Conservation (phyloP, 495 filamentous ascomycete species). For the Penicillium riverlandense region DNA sequence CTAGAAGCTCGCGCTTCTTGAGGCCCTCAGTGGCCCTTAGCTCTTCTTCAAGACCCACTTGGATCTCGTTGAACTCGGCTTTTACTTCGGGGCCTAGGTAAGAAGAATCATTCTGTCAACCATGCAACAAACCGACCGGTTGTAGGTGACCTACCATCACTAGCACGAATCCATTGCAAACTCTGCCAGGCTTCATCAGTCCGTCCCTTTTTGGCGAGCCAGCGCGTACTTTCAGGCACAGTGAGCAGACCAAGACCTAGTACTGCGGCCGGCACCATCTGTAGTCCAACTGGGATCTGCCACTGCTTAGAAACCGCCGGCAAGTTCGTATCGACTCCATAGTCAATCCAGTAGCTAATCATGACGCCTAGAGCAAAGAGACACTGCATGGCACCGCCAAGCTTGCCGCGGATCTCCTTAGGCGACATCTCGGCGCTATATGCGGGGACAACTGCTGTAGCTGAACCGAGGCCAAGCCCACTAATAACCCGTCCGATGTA, state of each 20-base stretch:
- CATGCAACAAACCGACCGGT: background rate
- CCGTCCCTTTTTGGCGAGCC: constrained; percentile 43
- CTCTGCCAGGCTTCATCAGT: constrained; percentile 42
- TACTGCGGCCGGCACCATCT: constrained; percentile 39
- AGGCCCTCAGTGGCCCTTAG: constrained; percentile 34
- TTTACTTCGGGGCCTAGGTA: constrained; percentile 21
- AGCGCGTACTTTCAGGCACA: constrained; percentile 42
- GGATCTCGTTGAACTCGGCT: constrained; percentile 40
- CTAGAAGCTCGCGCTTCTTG: constrained; percentile 34
- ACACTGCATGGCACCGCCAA: constrained; percentile 40
- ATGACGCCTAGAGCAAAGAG: constrained; percentile 44
- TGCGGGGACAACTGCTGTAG: constrained; percentile 48
- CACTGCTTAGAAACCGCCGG: constrained; percentile 35
- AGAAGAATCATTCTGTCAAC: background rate
- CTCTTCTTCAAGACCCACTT: constrained; percentile 35
- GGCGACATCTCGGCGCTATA: constrained; percentile 48
- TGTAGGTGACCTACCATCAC: constrained; percentile 18
- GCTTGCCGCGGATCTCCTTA: constrained; percentile 44
- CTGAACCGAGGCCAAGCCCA: constrained; percentile 48
- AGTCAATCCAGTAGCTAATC: constrained; percentile 46
- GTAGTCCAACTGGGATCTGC: constrained; percentile 48
- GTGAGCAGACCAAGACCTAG: constrained; percentile 39
- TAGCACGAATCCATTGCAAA: constrained; percentile 42
- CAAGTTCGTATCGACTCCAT: constrained; percentile 33
- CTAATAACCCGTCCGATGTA: constrained; percentile 43